Conservation (phyloP, 2,329 filamentous ascomycete genomes). For the Lachnellula cervina region DNA sequence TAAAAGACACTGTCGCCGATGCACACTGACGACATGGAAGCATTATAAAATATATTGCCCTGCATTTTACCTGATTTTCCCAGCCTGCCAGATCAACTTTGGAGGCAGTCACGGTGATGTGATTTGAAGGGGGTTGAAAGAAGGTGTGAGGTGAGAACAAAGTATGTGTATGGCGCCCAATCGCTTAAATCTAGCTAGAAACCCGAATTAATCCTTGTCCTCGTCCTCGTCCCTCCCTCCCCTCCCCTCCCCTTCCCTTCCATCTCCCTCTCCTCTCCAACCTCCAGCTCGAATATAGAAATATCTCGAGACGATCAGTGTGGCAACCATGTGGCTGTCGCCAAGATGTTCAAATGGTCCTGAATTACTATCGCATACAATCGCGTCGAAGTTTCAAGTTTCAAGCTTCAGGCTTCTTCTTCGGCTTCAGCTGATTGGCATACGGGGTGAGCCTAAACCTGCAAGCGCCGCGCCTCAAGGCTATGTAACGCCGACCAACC, state of each 20-base stretch:
- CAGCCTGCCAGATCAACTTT: not conserved
- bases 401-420: conserved; percentile 1
- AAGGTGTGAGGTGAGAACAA: not conserved
- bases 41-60: no score
- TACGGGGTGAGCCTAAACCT: not conserved
- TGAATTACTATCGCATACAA: not conserved
- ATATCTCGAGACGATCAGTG: not conserved
- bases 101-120: not conserved
- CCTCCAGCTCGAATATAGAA: not conserved
- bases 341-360: not conserved
- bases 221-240: no score
- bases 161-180: not conserved
- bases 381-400: not conserved
- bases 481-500: not conserved
- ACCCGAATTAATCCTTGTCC: not conserved
- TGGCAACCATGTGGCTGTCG: not conserved
- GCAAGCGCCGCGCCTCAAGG: conserved; percentile 12
- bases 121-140: not conserved
- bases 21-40: conserved; percentile 16
- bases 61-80: conserved; percentile 5
- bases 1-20: conserved; percentile 11
- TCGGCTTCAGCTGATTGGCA: conserved; percentile 1
- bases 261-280: not conserved
- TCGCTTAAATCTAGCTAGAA: not conserved
- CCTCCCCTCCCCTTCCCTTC: no score